Conservation (phyloP, 2,329 filamentous ascomycete genomes). For the Aspergillaceae sp. region DNA sequence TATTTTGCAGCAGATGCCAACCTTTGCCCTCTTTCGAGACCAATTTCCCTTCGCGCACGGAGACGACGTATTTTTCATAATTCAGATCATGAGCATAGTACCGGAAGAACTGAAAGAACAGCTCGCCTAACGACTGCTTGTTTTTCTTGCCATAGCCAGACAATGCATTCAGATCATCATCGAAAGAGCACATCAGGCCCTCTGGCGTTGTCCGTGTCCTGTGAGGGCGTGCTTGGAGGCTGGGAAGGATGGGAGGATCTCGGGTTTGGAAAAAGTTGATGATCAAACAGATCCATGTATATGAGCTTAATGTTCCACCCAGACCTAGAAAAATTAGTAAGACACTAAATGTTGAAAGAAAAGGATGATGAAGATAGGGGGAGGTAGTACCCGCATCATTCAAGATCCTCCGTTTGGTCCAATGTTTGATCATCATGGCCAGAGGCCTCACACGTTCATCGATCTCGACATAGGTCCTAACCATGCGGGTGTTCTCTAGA, state of each 20-base stretch:
- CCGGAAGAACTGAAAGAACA: conserved; percentile 93
- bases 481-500: conserved; percentile 94
- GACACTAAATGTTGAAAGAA: not conserved
- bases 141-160: conserved; percentile 68
- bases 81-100: conserved; percentile 92
- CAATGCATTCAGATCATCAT: conserved; percentile 72
- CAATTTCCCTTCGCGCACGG: conserved; percentile 70
- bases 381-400: conserved; percentile 79
- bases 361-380: not conserved
- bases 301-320: conserved; percentile 90
- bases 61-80: conserved; percentile 75
- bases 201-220: conserved; percentile 54
- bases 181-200: conserved; percentile 67
- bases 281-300: conserved; percentile 98
- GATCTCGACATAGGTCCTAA: conserved; percentile 90
- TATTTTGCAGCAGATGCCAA: conserved; percentile 73
- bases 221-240: conserved; percentile 66
- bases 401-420: conserved; percentile 84
- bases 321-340: conserved; percentile 52
- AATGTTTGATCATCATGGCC: conserved; percentile 96
- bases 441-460: conserved; percentile 83
- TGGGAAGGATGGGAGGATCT: conserved; percentile 72
- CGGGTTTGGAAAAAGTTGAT: conserved; percentile 90
- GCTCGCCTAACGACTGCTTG: conserved; percentile 68
- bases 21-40: conserved; percentile 77